phyloP scores from a whole-genome alignment of 306 rosid genomes.

The Sesbania bispinosa region DNA sequence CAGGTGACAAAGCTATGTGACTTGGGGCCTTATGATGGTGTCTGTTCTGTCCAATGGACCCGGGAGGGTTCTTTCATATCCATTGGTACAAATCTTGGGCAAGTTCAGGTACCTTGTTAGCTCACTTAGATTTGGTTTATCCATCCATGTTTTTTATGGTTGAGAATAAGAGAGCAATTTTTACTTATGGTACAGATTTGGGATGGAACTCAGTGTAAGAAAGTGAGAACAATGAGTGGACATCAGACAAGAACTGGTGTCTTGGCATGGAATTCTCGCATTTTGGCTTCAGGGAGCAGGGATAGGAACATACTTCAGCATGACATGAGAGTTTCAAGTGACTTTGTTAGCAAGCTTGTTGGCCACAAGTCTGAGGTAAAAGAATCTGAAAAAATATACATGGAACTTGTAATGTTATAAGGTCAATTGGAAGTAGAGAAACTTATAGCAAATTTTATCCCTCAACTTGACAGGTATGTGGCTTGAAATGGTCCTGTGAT shows the following conservation, averaged over 20 bases:
- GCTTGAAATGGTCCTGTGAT: constrained; percentile 97
- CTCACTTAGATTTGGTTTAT: not conserved
- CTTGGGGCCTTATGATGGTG: constrained; percentile 94
- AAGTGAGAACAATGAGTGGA: constrained; percentile 93
- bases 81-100: constrained; percentile 82
- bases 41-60: constrained; percentile 97
- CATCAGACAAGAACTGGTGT: constrained; percentile 99
- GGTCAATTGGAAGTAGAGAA: not conserved
- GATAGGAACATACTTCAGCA: constrained; percentile 95
- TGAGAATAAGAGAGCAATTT: constrained; percentile 9
- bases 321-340: constrained; percentile 79
- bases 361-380: constrained; percentile 99
- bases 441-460: not conserved
- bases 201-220: constrained; percentile 92
- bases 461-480: constrained; percentile 55
- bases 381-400: not conserved
- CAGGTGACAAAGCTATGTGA: constrained; percentile 96
- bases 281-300: constrained; percentile 92
- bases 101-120: constrained; percentile 78
- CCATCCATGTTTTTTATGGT: not conserved
- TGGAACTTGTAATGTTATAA: not conserved
- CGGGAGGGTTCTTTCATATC: constrained; percentile 93
- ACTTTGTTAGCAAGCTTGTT: constrained; percentile 67
- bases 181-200: constrained; percentile 50
- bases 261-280: constrained; percentile 94